Conservation (phyloP, 176 grass and related monocot genomes). For the Ensete ventricosum region DNA sequence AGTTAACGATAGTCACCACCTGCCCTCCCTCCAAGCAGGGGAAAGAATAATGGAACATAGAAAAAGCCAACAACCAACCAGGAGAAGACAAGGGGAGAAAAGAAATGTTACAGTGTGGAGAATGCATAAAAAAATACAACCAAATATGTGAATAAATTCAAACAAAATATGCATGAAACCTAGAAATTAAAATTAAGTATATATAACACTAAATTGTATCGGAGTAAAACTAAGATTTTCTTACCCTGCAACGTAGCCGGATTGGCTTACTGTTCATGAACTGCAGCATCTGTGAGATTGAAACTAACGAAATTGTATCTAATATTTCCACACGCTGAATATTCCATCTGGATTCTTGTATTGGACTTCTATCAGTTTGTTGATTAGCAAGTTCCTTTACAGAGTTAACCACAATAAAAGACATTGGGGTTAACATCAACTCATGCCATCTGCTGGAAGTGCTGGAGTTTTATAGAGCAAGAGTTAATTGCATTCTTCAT, state of each 20-base stretch:
- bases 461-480: constrained; percentile 22
- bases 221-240: background rate
- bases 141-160: background rate
- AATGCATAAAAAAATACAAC: background rate
- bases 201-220: background rate
- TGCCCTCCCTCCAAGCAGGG: constrained; percentile 16
- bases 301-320: constrained; percentile 17
- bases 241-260: constrained; percentile 61
- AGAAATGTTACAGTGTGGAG: background rate
- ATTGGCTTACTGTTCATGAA: constrained; percentile 24
- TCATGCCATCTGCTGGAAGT: constrained; percentile 32
- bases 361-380: constrained; percentile 24
- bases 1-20: constrained; percentile 42
- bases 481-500: background rate
- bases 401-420: constrained; percentile 76
- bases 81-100: background rate
- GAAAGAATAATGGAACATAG: constrained; percentile 10
- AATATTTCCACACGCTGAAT: constrained; percentile 23
- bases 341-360: constrained; percentile 23
- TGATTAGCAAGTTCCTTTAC: constrained; percentile 26
- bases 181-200: background rate
- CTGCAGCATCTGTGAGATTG: constrained; percentile 33
- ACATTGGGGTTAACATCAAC: constrained; percentile 51
- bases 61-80: background rate
- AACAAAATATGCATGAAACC: background rate